Evolutionary conservation across 176 grass and related monocot species (phyloP).

Genomic region (Zea mays): Zm-B73-REFERENCE-NAM-5.0 NC_050097.1:161802001-161802500

Average conservation of each 20-base stretch:
- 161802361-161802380: neutral
- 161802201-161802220: too few species aligned
- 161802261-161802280: neutral
- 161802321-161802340: neutral
- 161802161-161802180: too few species aligned
- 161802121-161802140: too few species aligned
- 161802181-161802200: too few species aligned
- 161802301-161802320: slow-evolving; percentile 1
- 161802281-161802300: neutral
- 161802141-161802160: too few species aligned
- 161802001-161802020: neutral
- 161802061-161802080: neutral
- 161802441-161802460: slow-evolving; percentile 99
- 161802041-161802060: neutral
- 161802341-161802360: slow-evolving; percentile 3
- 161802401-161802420: neutral
- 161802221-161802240: too few species aligned
- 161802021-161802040: neutral
- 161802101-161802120: neutral
- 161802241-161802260: too few species aligned
- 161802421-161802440: slow-evolving; percentile 84
- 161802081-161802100: neutral
- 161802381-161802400: neutral
- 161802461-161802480: slow-evolving; percentile 86
- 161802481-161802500: slow-evolving; percentile 94